Base-by-base conservation (phyloP, 495 filamentous ascomycete genomes). In the Annulohypoxylon bovei region DNA sequence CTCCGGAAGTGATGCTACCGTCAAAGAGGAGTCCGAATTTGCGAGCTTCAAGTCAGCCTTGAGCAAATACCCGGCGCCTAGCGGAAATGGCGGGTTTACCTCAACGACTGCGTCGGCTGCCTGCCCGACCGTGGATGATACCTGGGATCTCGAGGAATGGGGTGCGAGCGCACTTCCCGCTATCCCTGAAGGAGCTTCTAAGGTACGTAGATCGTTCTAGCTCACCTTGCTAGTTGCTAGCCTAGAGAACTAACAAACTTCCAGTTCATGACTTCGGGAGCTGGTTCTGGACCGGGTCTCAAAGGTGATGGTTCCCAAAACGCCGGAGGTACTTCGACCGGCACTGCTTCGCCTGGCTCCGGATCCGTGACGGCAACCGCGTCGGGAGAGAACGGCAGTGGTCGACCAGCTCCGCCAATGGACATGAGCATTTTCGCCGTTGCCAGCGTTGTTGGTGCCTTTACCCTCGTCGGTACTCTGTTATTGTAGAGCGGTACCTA, bases 71-170 rank as follows among this genome's bases (percentile, higher is more conserved):
- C 73, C 84, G 39, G 83, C 87, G 76, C 94, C 94, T 35, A 75
- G 76, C 16, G 95, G 92, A 56, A 83, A 93, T 72, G 95, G 94
- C 71, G 90, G 91, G 52, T 93, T 90, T 83, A 91, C 92, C 76
- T 76, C 84, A 55, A 89, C 83, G 50, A 90, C 92, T 37, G 80
- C 84, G 32, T 78, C 91, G 20, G 87, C 81, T 70, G 73, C 82
- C 8, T 98, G 95, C 83, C 95, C 95, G 0, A 78, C 81, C 18
- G 79, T 87, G 72, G 88, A 89, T 68, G 77, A 80, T 40, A 88
- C 86, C 72, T 98, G 94, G 93, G 84, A 94, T 40, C 91, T 97
- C 39, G 70, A 68, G 1, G 33, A 40, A 0, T 77, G 69, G 69
- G 84, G 83, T 66, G 76, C 77, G 16, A 82, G 80, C 61, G 75